These are phyloP conservation scores for Scheffersomyces segobiensis DNA, from an alignment of 1,139 yeast species.

Conservation along the genomic window DNA sequence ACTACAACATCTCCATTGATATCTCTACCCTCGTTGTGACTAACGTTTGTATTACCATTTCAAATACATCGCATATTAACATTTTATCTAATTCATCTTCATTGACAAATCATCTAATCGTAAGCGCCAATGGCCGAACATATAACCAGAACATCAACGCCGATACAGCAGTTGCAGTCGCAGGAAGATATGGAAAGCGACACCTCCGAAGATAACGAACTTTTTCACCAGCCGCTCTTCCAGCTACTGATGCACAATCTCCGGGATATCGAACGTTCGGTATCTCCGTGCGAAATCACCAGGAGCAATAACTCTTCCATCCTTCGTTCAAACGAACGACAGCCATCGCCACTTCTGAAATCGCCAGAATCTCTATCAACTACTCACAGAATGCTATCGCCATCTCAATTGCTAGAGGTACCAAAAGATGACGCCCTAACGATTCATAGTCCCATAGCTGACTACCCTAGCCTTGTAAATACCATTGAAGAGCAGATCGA, in stretches of 20 bases:
- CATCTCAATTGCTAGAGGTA: neutral
- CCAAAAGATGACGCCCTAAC: neutral
- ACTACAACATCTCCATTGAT: neutral
- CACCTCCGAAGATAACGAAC: neutral
- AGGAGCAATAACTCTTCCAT: neutral
- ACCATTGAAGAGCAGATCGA: constrained; percentile 48
- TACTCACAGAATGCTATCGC: neutral
- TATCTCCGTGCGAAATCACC: constrained; percentile 27
- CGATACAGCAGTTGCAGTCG: neutral
- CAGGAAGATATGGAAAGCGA: neutral
- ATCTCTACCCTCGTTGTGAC: neutral
- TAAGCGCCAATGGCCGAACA: neutral
- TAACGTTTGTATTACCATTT: no score
- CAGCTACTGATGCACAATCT: constrained; percentile 21
- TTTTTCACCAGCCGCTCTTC: constrained; percentile 26
- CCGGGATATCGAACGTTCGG: constrained; percentile 29
- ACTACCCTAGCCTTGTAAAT: constrained; percentile 10
- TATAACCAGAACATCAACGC: neutral
- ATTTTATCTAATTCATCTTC: neutral
- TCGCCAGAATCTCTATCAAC: neutral
- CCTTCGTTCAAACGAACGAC: neutral
- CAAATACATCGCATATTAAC: neutral
- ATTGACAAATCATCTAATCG: neutral
- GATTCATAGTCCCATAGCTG: neutral
- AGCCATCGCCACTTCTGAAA: neutral